Evolutionary conservation across 192 early-diverging fungal genomes (phyloP).

Genomic region (Coemansia sp.): DNA sequence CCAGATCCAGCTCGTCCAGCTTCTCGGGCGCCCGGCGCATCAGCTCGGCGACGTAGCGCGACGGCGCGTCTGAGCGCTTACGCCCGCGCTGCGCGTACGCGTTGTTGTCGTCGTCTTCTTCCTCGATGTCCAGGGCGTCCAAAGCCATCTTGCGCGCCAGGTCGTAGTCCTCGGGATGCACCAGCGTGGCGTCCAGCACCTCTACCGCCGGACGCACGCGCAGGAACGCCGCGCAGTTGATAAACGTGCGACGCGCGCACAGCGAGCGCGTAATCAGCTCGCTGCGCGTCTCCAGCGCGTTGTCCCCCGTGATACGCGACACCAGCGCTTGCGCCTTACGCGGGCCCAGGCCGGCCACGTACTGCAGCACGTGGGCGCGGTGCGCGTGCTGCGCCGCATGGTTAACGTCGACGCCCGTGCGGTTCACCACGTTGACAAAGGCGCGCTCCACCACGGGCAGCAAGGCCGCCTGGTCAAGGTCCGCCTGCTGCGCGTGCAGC

Average conservation of each 20-base stretch:
- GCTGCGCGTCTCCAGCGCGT: conserved; percentile 60
- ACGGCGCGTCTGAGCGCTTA: conserved; percentile 48
- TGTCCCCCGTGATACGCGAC: conserved; percentile 31
- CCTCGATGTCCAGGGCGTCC: conserved; percentile 88
- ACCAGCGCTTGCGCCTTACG: conserved; percentile 84
- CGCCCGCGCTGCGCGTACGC: conserved; percentile 9
- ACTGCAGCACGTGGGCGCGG: conserved; percentile 70
- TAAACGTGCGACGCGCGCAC: conserved; percentile 73
- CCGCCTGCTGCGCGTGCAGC: conserved; percentile 73
- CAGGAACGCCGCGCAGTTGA: conserved; percentile 92
- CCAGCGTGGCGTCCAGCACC: conserved; percentile 88
- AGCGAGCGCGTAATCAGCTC: conserved; percentile 68
- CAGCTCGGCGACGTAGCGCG: conserved; percentile 74
- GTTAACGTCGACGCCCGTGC: conserved; percentile 89
- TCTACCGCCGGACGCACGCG: conserved; percentile 76
- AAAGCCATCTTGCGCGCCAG: conserved; percentile 95
- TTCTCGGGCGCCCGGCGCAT: conserved; percentile 72
- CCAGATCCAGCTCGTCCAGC: conserved; percentile 82
- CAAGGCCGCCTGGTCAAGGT: conserved; percentile 67
- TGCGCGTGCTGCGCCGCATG: conserved; percentile 65
- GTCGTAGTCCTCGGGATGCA: conserved; percentile 95
- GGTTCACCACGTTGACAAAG: conserved; percentile 81
- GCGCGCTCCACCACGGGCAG: conserved; percentile 75
- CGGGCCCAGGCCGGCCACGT: conserved; percentile 90
- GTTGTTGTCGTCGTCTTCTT: conserved; percentile 70